Evolutionary conservation across 768 basidiomycete genomes (phyloP).

Genomic region (Tylopilus vinaceipallidus): DNA sequence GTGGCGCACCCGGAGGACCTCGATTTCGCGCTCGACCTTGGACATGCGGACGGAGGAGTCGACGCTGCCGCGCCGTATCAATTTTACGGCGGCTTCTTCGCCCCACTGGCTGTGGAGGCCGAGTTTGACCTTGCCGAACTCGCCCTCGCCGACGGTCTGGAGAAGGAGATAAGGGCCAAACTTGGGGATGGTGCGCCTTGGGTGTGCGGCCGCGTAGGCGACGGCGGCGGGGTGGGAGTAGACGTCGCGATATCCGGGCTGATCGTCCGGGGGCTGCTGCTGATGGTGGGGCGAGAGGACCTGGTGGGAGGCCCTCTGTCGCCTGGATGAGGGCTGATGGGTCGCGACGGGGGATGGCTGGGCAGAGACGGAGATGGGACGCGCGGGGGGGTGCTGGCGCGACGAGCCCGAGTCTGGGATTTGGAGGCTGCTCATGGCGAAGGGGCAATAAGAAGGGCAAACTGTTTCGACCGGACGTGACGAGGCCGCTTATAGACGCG

Average conservation of each 20-base stretch:
- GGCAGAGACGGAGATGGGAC: constrained; percentile 61
- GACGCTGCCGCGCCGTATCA: constrained; percentile 90
- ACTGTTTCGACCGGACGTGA: constrained; percentile 1
- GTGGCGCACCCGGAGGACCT: constrained; percentile 80
- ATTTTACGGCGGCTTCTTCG: constrained; percentile 97
- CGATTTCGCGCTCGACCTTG: constrained; percentile 97
- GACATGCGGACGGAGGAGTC: constrained; percentile 84
- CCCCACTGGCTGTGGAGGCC: constrained; percentile 92
- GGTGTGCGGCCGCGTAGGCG: constrained; percentile 80
- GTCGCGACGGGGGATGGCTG: constrained; percentile 48
- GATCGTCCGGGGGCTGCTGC: constrained; percentile 39
- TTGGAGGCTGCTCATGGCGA: constrained; percentile 37
- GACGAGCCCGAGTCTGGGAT: constrained; percentile 50
- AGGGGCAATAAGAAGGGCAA: constrained; percentile 5
- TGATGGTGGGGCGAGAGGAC: constrained; percentile 55
- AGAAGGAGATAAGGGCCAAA: constrained; percentile 95
- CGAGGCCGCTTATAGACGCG: constrained; percentile 19
- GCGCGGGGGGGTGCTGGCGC: constrained; percentile 37
- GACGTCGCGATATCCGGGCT: constrained; percentile 62
- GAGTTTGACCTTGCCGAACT: constrained; percentile 99
- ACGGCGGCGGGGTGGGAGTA: constrained; percentile 83
- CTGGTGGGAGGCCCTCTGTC: constrained; percentile 72
- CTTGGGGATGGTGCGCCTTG: constrained; percentile 82
- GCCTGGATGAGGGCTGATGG: constrained; percentile 43
- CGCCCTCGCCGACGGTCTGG: constrained; percentile 96